phyloP scores from a whole-genome alignment of 306 rosid genomes.

The Mimosa bimucronata region DNA sequence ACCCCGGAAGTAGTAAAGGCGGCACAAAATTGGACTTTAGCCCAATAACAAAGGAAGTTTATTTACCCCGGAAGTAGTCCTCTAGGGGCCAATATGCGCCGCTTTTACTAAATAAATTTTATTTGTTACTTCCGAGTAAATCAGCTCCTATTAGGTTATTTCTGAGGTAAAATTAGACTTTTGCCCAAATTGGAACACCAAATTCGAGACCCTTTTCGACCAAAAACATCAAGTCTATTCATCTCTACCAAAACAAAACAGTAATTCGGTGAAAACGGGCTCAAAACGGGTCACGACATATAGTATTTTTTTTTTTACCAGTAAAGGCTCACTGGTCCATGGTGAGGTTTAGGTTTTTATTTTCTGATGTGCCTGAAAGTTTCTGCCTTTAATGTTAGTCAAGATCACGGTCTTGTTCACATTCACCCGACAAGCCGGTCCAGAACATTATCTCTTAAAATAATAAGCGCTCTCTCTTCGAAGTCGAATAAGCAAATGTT shows the following conservation, averaged over 20 bases:
- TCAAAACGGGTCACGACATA: not conserved
- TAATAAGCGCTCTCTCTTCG: not conserved
- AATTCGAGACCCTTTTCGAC: not conserved
- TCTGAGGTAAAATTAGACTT: too few species aligned
- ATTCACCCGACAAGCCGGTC: conserved; percentile 4
- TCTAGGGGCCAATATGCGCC: too few species aligned
- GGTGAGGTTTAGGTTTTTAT: not conserved
- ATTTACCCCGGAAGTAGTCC: too few species aligned
- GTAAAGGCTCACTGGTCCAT: not conserved
- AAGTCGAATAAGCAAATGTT: not conserved
- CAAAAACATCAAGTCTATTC: not conserved
- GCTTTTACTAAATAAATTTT: too few species aligned
- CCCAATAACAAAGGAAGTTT: too few species aligned
- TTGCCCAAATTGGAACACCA: too few species aligned
- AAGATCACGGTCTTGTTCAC: conserved; percentile 14
- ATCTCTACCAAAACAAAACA: not conserved
- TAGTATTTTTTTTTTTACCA: not conserved
- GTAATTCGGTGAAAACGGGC: too few species aligned
- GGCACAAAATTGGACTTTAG: too few species aligned
- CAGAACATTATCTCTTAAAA: not conserved
- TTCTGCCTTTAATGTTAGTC: conserved; percentile 13
- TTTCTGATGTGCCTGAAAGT: conserved; percentile 1
- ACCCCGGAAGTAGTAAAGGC: too few species aligned
- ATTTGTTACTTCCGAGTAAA: too few species aligned
- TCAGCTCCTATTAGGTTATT: too few species aligned